A percentile compares a stretch with the other conserved stretches of the same genome.
phyloP scores from a whole-genome alignment of 805 yeast genomes.

The Wickerhamiella brachini region DNA sequence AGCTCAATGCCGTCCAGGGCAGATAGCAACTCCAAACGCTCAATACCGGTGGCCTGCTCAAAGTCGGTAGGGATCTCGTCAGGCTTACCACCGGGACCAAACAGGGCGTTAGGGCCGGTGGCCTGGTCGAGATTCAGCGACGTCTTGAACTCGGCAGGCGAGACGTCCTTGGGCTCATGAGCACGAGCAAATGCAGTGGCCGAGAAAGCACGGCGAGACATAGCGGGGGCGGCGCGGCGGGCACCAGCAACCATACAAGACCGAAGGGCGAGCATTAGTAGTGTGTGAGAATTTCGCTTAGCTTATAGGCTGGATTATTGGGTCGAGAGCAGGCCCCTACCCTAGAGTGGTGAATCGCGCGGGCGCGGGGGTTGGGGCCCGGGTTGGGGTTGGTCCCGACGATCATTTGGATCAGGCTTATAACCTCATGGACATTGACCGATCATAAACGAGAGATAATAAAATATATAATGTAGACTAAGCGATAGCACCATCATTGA shows the following conservation, averaged over 20 bases:
- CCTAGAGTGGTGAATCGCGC: background rate
- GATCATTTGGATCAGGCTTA: background rate
- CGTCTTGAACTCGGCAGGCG: constrained; percentile 12
- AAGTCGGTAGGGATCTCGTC: constrained; percentile 73
- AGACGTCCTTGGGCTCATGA: constrained; percentile 8
- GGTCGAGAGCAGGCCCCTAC: background rate
- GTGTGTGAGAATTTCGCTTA: constrained; percentile 3
- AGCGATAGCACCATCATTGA: background rate
- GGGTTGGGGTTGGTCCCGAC: background rate
- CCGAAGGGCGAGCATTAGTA: constrained; percentile 2
- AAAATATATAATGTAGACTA: background rate
- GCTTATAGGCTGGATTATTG: constrained; percentile 1
- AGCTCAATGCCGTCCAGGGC: constrained; percentile 91
- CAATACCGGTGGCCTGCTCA: constrained; percentile 97
- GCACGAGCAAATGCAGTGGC: constrained; percentile 4
- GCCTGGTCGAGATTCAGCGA: constrained; percentile 50
- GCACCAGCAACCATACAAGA: constrained; percentile 10
- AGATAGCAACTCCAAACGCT: constrained; percentile 88
- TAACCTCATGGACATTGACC: no score
- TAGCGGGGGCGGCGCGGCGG: constrained; percentile 10
- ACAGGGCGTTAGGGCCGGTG: constrained; percentile 57
- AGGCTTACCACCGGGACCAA: constrained; percentile 61
- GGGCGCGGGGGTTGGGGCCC: background rate
- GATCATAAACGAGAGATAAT: no score
- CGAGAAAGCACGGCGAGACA: constrained; percentile 10